Conservation (phyloP, 192 early-diverging fungal genomes). For the Backusella macrospora region DNA sequence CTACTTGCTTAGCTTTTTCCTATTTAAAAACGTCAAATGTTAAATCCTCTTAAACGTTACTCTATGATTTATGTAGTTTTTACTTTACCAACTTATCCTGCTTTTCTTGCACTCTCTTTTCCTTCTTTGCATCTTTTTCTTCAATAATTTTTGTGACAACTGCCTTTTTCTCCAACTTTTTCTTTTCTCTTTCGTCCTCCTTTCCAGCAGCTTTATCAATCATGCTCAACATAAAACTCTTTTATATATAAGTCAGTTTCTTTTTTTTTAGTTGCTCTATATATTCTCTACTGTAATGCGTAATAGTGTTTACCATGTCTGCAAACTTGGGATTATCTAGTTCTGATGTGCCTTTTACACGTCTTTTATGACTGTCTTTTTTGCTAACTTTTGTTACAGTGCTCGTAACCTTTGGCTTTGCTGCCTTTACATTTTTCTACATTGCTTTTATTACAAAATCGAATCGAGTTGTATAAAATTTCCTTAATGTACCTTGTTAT, state of each 20-base stretch:
- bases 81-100: constrained; percentile 4
- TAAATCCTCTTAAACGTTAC: neutral
- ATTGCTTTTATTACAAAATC: neutral
- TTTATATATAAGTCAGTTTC: neutral
- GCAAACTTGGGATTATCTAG: constrained; percentile 20
- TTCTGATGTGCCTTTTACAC: constrained; percentile 15
- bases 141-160: constrained; percentile 18
- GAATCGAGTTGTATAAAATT: neutral
- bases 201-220: constrained; percentile 16
- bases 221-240: constrained; percentile 1
- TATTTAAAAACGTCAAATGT: neutral
- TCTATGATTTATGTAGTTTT: neutral
- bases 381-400: constrained; percentile 8
- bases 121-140: constrained; percentile 8
- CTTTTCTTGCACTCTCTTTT: neutral
- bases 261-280: too few species aligned
- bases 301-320: neutral
- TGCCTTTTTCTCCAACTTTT: constrained; percentile 14
- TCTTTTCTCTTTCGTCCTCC: constrained; percentile 3
- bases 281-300: too few species aligned
- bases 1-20: constrained; percentile 3
- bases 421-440: neutral
- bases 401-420: neutral
- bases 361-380: constrained; percentile 15
- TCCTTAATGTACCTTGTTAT: neutral